These are phyloP conservation scores for Xylariomycetidae sp. DNA, from an alignment of 2,329 filamentous ascomycete genomes.

Conservation along the genomic window DNA sequence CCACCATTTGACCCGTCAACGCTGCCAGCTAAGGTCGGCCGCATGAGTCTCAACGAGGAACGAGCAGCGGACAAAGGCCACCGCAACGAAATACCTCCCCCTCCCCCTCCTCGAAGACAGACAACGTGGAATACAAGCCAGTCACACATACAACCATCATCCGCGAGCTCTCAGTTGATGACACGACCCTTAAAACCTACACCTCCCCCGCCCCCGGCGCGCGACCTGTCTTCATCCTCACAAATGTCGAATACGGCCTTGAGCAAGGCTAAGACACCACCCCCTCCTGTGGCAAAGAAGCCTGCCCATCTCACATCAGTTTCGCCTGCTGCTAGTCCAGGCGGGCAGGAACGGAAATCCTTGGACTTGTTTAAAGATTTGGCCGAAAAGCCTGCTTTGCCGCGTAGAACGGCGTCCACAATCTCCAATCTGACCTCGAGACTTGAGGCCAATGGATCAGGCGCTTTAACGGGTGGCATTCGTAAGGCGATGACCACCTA, in stretches of 20 bases:
- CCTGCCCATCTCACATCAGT: conserved; percentile 46
- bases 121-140: conserved; percentile 14
- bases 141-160: conserved; percentile 11
- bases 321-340: conserved; percentile 23
- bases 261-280: conserved; percentile 21
- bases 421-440: conserved; percentile 25
- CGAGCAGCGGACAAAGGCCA: conserved; percentile 18
- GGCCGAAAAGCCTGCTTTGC: conserved; percentile 18
- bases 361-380: conserved; percentile 15
- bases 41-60: conserved; percentile 38
- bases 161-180: conserved; percentile 32
- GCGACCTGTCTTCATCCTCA: conserved; percentile 16
- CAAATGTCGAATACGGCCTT: too few species aligned
- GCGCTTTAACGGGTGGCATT: conserved; percentile 23
- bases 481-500: conserved; percentile 13
- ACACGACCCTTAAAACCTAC: conserved; percentile 10
- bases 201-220: conserved; percentile 9
- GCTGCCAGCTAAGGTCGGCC: conserved; percentile 40
- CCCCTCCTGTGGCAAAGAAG: conserved; percentile 53
- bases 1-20: conserved; percentile 42
- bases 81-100: conserved; percentile 33
- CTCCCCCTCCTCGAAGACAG: conserved; percentile 34
- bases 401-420: conserved; percentile 19
- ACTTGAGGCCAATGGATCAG: conserved; percentile 20
- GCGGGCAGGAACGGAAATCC: conserved; percentile 9